phyloP scores from a whole-genome alignment of 495 filamentous ascomycete species.

The Penicillium pulvis region DNA sequence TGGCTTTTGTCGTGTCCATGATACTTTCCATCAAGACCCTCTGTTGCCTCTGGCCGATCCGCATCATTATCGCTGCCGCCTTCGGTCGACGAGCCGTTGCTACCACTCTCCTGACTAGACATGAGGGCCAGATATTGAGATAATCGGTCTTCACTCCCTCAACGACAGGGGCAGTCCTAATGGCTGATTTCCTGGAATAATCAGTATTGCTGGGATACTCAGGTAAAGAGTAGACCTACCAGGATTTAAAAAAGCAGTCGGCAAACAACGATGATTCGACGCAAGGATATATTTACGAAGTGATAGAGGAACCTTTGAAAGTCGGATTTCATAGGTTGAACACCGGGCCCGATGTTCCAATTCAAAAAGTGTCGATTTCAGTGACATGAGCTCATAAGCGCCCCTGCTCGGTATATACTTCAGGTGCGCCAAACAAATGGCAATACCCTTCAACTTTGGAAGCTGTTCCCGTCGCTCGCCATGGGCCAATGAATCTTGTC shows the following conservation, averaged over 20 bases:
- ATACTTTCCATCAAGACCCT: not conserved
- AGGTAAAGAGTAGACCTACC: too few relatives aligned
- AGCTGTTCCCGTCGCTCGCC: not conserved
- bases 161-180: not conserved
- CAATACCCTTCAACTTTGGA: not conserved
- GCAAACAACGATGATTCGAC: too few relatives aligned
- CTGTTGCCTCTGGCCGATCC: not conserved
- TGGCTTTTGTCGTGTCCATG: not conserved
- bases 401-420: conserved; percentile 12
- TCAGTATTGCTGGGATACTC: not conserved
- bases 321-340: not conserved
- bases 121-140: not conserved
- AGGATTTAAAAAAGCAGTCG: too few relatives aligned
- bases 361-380: conserved; percentile 3
- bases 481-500: not conserved
- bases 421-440: not conserved
- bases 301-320: too few relatives aligned
- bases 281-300: too few relatives aligned
- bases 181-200: not conserved
- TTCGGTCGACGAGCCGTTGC: not conserved
- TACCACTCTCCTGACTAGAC: not conserved
- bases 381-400: conserved; percentile 21
- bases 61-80: not conserved
- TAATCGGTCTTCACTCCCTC: not conserved
- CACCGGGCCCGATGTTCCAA: not conserved